These are phyloP conservation scores for Coniochaeta prunicola DNA, from an alignment of 2,329 filamentous ascomycete species.

Conservation along the genomic window DNA sequence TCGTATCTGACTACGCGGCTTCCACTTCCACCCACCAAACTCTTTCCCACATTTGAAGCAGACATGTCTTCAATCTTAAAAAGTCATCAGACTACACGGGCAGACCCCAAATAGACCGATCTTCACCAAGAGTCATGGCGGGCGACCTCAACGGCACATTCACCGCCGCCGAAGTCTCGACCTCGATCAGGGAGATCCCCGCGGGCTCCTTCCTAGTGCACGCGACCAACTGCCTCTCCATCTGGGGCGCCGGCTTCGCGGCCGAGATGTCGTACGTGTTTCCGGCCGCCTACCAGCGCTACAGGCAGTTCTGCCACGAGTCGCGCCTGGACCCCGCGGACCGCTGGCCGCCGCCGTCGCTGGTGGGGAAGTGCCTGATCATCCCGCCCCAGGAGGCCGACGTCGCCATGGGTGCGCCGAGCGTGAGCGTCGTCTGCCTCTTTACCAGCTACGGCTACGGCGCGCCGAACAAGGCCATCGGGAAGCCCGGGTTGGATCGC, in stretches of 20 bases:
- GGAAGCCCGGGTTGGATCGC: constrained; percentile 12
- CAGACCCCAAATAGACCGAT: not conserved
- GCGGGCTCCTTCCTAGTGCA: constrained; percentile 18
- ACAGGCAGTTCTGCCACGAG: constrained; percentile 16
- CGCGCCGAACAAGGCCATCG: constrained; percentile 2
- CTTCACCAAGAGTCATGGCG: not conserved
- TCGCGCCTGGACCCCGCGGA: constrained; percentile 7
- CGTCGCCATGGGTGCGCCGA: constrained; percentile 11
- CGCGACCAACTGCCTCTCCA: constrained; percentile 22
- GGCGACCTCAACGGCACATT: not conserved
- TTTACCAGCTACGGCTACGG: constrained; percentile 16
- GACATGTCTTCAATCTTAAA: too few species aligned
- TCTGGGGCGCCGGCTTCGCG: constrained; percentile 22
- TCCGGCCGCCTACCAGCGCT: constrained; percentile 15
- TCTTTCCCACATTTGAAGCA: too few species aligned
- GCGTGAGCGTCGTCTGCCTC: constrained; percentile 14
- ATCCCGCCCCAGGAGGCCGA: constrained; percentile 19
- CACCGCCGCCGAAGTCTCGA: not conserved
- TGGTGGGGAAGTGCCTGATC: constrained; percentile 19
- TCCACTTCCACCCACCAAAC: not conserved
- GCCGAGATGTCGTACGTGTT: constrained; percentile 18
- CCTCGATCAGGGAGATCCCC: constrained; percentile 5
- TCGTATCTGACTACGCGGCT: not conserved
- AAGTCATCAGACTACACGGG: too few species aligned
- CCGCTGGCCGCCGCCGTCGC: constrained; percentile 9